These are phyloP conservation scores for Fusarium sp. DNA, from an alignment of 2,329 filamentous ascomycete genomes.

Conservation along the genomic window DNA sequence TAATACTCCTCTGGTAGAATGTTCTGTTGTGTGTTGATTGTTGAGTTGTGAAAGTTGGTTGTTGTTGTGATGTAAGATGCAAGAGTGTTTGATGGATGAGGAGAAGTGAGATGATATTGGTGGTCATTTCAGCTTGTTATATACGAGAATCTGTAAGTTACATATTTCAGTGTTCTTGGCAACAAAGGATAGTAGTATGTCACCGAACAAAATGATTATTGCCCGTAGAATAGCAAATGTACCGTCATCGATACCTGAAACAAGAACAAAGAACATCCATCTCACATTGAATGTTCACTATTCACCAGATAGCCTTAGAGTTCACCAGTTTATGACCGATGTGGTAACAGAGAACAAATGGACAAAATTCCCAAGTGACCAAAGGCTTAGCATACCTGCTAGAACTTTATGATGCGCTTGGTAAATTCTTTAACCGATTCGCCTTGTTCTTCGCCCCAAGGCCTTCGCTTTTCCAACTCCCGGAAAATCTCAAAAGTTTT, in stretches of 20 bases:
- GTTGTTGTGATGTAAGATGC: background rate
- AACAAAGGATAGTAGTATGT: background rate
- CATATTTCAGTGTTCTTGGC: background rate
- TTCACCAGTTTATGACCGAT: rapidly evolving
- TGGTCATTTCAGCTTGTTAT: background rate
- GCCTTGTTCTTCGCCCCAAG: too few species aligned
- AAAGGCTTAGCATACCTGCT: too few species aligned
- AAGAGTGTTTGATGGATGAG: background rate
- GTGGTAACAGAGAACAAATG: rapidly evolving
- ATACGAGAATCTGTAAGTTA: rapidly evolving
- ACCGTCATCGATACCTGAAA: rapidly evolving
- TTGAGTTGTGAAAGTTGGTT: background rate
- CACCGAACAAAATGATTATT: background rate
- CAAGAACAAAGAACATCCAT: background rate
- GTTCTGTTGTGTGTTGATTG: background rate
- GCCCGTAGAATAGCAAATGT: background rate
- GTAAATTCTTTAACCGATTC: too few species aligned
- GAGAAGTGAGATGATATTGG: background rate
- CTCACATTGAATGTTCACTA: rapidly evolving
- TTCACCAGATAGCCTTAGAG: rapidly evolving
- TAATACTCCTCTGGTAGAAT: background rate
- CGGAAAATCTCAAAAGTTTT: too few species aligned
- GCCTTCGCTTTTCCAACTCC: too few species aligned
- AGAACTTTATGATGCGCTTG: rapidly evolving
- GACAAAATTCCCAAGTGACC: too few species aligned